These are phyloP conservation scores for Canavalia gladiata DNA, from an alignment of 306 rosid genomes.

Conservation along the genomic window DNA sequence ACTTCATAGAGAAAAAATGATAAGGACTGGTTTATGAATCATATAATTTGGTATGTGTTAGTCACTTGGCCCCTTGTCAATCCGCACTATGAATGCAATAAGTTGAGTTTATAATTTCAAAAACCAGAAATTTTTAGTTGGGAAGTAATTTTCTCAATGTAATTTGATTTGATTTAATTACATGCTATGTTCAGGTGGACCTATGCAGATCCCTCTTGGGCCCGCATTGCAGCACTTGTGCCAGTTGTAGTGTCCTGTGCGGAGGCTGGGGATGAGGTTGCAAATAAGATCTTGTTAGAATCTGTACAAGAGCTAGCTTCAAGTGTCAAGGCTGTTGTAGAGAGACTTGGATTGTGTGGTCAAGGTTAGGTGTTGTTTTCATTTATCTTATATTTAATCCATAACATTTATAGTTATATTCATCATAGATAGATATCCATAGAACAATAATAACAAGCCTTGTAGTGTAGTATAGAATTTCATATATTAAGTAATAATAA, in stretches of 20 bases:
- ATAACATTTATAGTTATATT: slow-evolving; percentile 6
- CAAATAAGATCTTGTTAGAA: slow-evolving; percentile 76
- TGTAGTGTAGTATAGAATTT: not conserved
- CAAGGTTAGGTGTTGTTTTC: slow-evolving; percentile 61
- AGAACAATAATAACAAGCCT: not conserved
- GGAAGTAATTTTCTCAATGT: not conserved
- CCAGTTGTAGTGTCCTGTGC: slow-evolving; percentile 90
- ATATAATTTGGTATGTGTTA: not conserved
- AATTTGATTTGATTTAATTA: not conserved
- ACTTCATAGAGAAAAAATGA: not conserved
- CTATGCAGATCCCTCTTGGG: slow-evolving; percentile 95
- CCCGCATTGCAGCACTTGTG: slow-evolving; percentile 95
- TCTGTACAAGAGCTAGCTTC: slow-evolving; percentile 85
- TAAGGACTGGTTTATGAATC: slow-evolving; percentile 12
- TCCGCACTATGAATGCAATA: slow-evolving; percentile 2
- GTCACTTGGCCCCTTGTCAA: not conserved
- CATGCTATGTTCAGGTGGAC: slow-evolving; percentile 74
- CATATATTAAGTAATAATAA: not conserved
- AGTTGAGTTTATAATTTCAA: slow-evolving; percentile 34
- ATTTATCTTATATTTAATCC: slow-evolving; percentile 22
- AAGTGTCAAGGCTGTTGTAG: slow-evolving; percentile 93
- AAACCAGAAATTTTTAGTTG: slow-evolving; percentile 1
- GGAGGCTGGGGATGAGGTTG: slow-evolving; percentile 86
- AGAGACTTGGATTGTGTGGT: slow-evolving; percentile 83
- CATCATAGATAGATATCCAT: slow-evolving; percentile 24